phyloP scores from a whole-genome alignment of 345 rosid genomes.

The Schrenkiella parvula region DNA sequence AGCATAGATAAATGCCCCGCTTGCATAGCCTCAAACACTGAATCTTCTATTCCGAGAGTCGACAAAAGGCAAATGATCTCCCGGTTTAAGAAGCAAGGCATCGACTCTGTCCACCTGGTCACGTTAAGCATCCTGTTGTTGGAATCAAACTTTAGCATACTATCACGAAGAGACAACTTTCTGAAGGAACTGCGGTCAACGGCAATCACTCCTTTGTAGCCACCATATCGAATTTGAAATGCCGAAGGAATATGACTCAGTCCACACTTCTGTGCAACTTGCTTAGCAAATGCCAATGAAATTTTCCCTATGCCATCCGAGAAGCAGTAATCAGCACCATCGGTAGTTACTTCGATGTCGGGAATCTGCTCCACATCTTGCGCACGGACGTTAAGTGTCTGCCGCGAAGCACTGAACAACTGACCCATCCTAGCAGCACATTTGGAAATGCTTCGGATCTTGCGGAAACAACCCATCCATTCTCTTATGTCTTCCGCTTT shows the following conservation, averaged over 20 bases:
- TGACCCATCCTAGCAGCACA: constrained; percentile 99
- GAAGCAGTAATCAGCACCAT: constrained; percentile 75
- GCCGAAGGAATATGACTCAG: constrained; percentile 75
- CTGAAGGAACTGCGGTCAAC: constrained; percentile 72
- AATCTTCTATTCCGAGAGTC: constrained; percentile 74
- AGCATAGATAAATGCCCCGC: constrained; percentile 53
- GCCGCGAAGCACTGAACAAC: constrained; percentile 79
- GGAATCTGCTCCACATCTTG: constrained; percentile 78
- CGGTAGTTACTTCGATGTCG: constrained; percentile 65
- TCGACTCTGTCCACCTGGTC: constrained; percentile 73
- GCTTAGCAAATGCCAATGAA: constrained; percentile 63
- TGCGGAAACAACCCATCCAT: constrained; percentile 97
- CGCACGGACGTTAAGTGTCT: constrained; percentile 57
- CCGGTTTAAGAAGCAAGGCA: constrained; percentile 88
- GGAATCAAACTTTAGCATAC: constrained; percentile 89
- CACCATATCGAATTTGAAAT: constrained; percentile 94
- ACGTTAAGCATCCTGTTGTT: constrained; percentile 82
- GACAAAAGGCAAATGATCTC: constrained; percentile 83
- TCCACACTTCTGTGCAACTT: constrained; percentile 79
- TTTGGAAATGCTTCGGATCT: constrained; percentile 69
- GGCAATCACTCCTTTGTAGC: constrained; percentile 89
- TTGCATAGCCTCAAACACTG: constrained; percentile 61
- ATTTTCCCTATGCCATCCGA: constrained; percentile 97
- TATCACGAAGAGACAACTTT: constrained; percentile 73
- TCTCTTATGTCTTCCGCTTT: constrained; percentile 76